phyloP scores from a whole-genome alignment of 129 eudicot species.

The Lactuca sativa region DNA sequence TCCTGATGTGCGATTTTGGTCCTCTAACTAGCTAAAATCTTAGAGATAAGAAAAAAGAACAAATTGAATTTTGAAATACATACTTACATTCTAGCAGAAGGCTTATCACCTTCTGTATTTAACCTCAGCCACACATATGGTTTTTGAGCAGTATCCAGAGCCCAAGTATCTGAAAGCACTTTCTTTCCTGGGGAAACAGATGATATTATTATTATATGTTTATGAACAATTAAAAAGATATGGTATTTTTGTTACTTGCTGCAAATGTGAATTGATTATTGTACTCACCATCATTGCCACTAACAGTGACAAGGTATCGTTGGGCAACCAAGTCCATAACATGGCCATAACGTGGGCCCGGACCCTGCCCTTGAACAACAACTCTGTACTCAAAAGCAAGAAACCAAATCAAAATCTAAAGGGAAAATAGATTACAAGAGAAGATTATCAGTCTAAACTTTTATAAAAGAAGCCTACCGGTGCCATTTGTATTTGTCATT shows the following conservation, averaged over 20 bases:
- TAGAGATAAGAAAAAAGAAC: background rate
- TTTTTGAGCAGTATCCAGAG: conserved; percentile 92
- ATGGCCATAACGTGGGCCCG: conserved; percentile 96
- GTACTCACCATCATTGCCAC: conserved; percentile 93
- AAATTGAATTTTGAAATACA: conserved; percentile 7
- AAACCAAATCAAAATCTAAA: conserved; percentile 14
- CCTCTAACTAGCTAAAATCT: background rate
- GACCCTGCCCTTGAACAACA: conserved; percentile 97
- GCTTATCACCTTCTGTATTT: conserved; percentile 85
- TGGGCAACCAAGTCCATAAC: conserved; percentile 94
- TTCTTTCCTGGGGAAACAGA: conserved; percentile 67
- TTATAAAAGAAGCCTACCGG: conserved; percentile 44
- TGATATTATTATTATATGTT: conserved; percentile 15
- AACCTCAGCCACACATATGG: conserved; percentile 92
- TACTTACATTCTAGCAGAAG: conserved; percentile 97
- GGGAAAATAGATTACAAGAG: background rate
- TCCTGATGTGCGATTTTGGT: background rate
- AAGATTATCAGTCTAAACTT: background rate
- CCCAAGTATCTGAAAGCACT: conserved; percentile 93
- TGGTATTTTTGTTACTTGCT: background rate
- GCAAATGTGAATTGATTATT: background rate
- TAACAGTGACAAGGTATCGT: conserved; percentile 81
- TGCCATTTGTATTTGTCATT: conserved; percentile 97
- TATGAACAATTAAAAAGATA: conserved; percentile 3
- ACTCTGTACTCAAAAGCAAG: conserved; percentile 49